phyloP scores from a whole-genome alignment of 805 yeast genomes.

The Sporopachydermia lactativora region DNA sequence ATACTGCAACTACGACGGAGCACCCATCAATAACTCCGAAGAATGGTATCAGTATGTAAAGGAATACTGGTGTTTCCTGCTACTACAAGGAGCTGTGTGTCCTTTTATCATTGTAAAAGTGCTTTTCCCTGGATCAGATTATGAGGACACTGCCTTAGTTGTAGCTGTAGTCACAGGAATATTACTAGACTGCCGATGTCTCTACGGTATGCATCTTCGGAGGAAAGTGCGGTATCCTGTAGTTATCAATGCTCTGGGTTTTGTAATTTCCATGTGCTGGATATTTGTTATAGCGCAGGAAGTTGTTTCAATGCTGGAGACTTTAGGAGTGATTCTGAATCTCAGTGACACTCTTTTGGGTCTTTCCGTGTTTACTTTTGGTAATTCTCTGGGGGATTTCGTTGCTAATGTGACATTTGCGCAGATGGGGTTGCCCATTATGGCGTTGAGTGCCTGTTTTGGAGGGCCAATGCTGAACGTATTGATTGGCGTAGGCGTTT shows the following conservation, averaged over 20 bases:
- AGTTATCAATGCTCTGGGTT: slow-evolving; percentile 41
- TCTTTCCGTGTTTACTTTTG: slow-evolving; percentile 73
- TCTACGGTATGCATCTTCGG: not conserved
- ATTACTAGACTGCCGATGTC: not conserved
- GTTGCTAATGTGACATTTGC: slow-evolving; percentile 76
- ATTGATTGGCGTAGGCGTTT: slow-evolving; percentile 67
- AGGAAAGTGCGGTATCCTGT: slow-evolving; percentile 14
- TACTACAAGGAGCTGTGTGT: slow-evolving; percentile 8
- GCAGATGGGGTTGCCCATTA: slow-evolving; percentile 63
- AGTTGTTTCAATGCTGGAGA: slow-evolving; percentile 48
- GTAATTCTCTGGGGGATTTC: slow-evolving; percentile 85
- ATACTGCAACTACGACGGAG: slow-evolving; percentile 4
- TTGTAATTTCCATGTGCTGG: slow-evolving; percentile 50
- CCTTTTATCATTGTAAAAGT: slow-evolving; percentile 3
- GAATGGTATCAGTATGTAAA: slow-evolving; percentile 13
- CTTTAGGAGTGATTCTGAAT: slow-evolving; percentile 42
- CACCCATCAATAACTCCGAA: slow-evolving; percentile 3
- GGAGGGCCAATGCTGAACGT: slow-evolving; percentile 81
- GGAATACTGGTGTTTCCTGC: slow-evolving; percentile 12
- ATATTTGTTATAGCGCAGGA: slow-evolving; percentile 58
- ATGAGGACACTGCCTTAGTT: slow-evolving; percentile 5
- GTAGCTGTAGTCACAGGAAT: not conserved
- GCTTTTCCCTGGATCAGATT: slow-evolving; percentile 8
- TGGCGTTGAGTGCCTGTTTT: slow-evolving; percentile 93
- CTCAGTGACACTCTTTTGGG: slow-evolving; percentile 76